These are phyloP conservation scores for Phytophthora palmivora DNA, from an alignment of 352 stramenopile species.

Conservation along the genomic window DNA sequence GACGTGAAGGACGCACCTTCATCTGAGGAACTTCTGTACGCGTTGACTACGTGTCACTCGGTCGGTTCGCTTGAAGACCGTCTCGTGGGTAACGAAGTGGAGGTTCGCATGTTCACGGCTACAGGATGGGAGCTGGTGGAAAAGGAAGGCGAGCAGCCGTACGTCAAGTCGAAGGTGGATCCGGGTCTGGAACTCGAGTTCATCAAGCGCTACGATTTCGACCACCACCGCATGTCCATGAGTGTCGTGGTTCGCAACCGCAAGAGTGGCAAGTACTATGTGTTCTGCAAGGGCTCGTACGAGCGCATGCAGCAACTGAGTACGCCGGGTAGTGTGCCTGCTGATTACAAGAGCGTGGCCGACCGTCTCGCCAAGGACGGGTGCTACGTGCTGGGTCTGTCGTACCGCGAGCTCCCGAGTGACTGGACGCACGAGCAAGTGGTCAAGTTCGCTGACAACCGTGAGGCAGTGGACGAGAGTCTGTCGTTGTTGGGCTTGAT, in stretches of 20 bases:
- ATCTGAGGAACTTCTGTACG: slow-evolving; percentile 54
- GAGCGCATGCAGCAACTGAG: slow-evolving; percentile 76
- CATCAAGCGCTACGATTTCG: slow-evolving; percentile 93
- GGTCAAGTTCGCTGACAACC: no score
- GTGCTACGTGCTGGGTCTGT: no score
- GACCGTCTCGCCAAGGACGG: no score
- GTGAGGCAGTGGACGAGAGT: no score
- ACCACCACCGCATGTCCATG: slow-evolving; percentile 92
- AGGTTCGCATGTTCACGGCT: slow-evolving; percentile 75
- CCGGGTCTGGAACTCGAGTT: slow-evolving; percentile 58
- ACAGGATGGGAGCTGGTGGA: slow-evolving; percentile 54
- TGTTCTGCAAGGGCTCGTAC: slow-evolving; percentile 92
- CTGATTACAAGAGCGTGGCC: no score
- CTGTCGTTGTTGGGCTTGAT: no score
- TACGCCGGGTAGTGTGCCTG: no score
- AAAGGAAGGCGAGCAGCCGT: slow-evolving; percentile 40
- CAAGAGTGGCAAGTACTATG: slow-evolving; percentile 53
- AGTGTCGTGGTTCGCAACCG: slow-evolving; percentile 85
- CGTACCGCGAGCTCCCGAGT: no score
- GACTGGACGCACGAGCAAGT: no score
- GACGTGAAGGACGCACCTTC: slow-evolving; percentile 54
- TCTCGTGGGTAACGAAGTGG: slow-evolving; percentile 87
- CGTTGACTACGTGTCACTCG: slow-evolving; percentile 87
- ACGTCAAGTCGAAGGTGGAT: slow-evolving; percentile 50
- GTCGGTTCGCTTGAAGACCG: slow-evolving; percentile 68